phyloP scores from a whole-genome alignment of 805 yeast species.

The Saturnispora ahearnii region DNA sequence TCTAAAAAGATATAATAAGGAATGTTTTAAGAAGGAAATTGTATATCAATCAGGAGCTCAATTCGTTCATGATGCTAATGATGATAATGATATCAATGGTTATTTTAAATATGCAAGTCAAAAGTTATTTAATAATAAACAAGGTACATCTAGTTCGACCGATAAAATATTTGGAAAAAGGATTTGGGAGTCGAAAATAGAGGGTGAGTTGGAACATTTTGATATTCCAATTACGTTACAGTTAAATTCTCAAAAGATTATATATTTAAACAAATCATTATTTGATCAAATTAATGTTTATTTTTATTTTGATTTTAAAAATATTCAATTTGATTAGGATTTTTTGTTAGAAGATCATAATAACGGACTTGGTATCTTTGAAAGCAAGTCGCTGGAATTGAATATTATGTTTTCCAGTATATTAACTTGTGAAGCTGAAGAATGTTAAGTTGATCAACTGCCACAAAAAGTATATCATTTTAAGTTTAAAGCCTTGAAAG shows the following conservation, averaged over 20 bases:
- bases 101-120: not conserved
- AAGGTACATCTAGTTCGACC: too few relatives aligned
- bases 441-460: not conserved
- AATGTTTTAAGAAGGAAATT: not conserved
- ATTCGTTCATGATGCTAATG: not conserved
- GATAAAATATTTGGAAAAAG: too few relatives aligned
- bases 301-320: not conserved
- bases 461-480: not conserved
- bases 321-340: not conserved
- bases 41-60: conserved; percentile 2
- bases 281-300: conserved; percentile 1
- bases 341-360: not conserved
- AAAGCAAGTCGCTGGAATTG: conserved; percentile 1
- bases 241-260: not conserved
- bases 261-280: not conserved
- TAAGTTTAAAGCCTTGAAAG: not conserved
- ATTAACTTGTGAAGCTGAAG: not conserved
- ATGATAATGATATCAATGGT: not conserved
- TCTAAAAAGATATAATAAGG: not conserved
- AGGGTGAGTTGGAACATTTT: too few relatives aligned
- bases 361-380: conserved; percentile 2
- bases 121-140: not conserved
- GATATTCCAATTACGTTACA: not conserved
- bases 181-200: too few relatives aligned
- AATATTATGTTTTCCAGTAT: not conserved